These are phyloP conservation scores for Teunomyces stri DNA, from an alignment of 805 yeast species.

Conservation along the genomic window DNA sequence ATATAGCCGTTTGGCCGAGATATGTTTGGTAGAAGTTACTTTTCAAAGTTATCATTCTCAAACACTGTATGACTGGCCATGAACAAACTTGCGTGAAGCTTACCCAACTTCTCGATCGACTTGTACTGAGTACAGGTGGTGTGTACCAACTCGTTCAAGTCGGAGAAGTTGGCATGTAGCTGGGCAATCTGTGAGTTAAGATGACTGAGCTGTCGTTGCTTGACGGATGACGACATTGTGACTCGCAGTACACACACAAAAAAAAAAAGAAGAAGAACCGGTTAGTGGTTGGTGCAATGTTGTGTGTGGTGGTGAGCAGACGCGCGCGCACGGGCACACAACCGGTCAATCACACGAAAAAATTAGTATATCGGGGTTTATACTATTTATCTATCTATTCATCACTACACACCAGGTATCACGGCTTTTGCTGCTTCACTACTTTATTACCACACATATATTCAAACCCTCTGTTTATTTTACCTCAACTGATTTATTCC, in stretches of 20 bases:
- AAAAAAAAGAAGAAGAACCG: neutral
- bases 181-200: slow-evolving; percentile 52
- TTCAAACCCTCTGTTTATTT: no score
- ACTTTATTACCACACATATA: no score
- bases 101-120: slow-evolving; percentile 51
- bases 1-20: neutral
- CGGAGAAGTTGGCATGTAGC: slow-evolving; percentile 54
- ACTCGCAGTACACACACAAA: neutral
- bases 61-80: slow-evolving; percentile 44
- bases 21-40: neutral
- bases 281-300: neutral
- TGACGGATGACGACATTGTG: slow-evolving; percentile 9
- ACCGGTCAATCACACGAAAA: slow-evolving; percentile 2
- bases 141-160: slow-evolving; percentile 49
- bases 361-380: slow-evolving; percentile 1
- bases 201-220: slow-evolving; percentile 49
- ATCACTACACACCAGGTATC: no score
- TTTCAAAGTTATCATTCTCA: slow-evolving; percentile 31
- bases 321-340: neutral
- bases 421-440: no score
- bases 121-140: slow-evolving; percentile 53
- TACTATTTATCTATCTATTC: no score
- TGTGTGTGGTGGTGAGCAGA: neutral
- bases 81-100: slow-evolving; percentile 53
- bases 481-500: no score